These are phyloP conservation scores for Entomortierella beljakovae DNA, from an alignment of 192 early-diverging fungal species.

Conservation along the genomic window DNA sequence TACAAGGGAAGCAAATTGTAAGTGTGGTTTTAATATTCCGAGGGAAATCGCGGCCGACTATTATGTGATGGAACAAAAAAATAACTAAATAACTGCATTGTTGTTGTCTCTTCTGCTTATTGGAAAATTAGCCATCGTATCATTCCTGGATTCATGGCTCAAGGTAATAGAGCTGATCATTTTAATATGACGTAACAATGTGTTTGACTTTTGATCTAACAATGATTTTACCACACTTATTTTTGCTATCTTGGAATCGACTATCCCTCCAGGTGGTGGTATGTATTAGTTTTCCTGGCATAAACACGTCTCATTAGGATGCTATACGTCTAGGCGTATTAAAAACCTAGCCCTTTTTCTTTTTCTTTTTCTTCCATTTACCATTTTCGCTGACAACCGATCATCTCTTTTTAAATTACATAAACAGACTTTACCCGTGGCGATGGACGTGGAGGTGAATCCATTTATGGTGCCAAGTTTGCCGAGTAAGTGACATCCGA, in stretches of 20 bases:
- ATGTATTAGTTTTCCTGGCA: conserved; percentile 7
- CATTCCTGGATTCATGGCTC: conserved; percentile 71
- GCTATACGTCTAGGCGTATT: no score
- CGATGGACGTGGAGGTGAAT: conserved; percentile 83
- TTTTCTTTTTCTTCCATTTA: background rate
- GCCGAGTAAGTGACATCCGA: conserved; percentile 68
- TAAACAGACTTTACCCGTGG: conserved; percentile 69
- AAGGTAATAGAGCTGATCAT: conserved; percentile 51
- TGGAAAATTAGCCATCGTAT: conserved; percentile 61
- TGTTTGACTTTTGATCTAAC: background rate
- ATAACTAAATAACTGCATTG: background rate
- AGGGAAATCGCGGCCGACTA: background rate
- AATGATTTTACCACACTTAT: background rate
- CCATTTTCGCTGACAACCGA: background rate
- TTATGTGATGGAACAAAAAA: background rate
- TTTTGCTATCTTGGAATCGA: background rate
- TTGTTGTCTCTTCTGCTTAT: background rate
- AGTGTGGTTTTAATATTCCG: conserved; percentile 11
- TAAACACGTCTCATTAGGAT: no score
- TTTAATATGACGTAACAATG: background rate
- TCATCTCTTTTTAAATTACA: background rate
- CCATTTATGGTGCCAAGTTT: conserved; percentile 90
- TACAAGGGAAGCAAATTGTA: conserved; percentile 67
- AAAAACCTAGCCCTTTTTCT: background rate
- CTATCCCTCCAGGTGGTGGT: conserved; percentile 28